These are phyloP conservation scores for Trichoderma atrobrunneum DNA, from an alignment of 2,329 filamentous ascomycete genomes.

Conservation along the genomic window DNA sequence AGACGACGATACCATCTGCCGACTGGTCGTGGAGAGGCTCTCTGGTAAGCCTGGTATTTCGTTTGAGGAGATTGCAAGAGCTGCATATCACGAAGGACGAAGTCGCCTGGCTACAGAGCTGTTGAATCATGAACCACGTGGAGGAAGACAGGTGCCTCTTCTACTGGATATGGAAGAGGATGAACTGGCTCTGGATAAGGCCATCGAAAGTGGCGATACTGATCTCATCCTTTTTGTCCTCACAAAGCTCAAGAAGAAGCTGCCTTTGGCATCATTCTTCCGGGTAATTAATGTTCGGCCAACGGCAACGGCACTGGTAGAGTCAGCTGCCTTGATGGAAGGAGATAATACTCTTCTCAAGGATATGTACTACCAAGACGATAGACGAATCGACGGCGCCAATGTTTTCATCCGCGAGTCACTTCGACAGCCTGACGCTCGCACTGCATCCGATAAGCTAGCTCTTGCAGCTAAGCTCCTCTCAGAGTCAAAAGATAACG, in stretches of 20 bases:
- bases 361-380: slow-evolving; percentile 96
- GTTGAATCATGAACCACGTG: slow-evolving; percentile 88
- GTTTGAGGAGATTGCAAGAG: slow-evolving; percentile 88
- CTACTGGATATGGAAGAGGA: slow-evolving; percentile 95
- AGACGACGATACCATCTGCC: slow-evolving; percentile 84
- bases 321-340: slow-evolving; percentile 70
- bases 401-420: slow-evolving; percentile 85
- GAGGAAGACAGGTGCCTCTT: slow-evolving; percentile 92
- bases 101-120: slow-evolving; percentile 85
- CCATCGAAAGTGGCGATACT: slow-evolving; percentile 91
- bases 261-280: slow-evolving; percentile 90
- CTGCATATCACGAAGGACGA: slow-evolving; percentile 91
- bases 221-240: slow-evolving; percentile 91
- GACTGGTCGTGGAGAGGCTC: slow-evolving; percentile 80
- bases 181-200: slow-evolving; percentile 90
- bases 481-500: slow-evolving; percentile 75
- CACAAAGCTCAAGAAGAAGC: slow-evolving; percentile 81
- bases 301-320: slow-evolving; percentile 83
- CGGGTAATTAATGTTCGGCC: slow-evolving; percentile 82
- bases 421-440: slow-evolving; percentile 66
- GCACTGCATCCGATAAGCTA: slow-evolving; percentile 77
- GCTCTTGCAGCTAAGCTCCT: slow-evolving; percentile 82
- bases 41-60: slow-evolving; percentile 89
- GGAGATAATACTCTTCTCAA: slow-evolving; percentile 80
- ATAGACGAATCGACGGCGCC: slow-evolving; percentile 82